Percentiles rank a stretch among this genome's conserved stretches.
phyloP scores from a whole-genome alignment of 345 rosid species.

The Mercurialis annua region DNA sequence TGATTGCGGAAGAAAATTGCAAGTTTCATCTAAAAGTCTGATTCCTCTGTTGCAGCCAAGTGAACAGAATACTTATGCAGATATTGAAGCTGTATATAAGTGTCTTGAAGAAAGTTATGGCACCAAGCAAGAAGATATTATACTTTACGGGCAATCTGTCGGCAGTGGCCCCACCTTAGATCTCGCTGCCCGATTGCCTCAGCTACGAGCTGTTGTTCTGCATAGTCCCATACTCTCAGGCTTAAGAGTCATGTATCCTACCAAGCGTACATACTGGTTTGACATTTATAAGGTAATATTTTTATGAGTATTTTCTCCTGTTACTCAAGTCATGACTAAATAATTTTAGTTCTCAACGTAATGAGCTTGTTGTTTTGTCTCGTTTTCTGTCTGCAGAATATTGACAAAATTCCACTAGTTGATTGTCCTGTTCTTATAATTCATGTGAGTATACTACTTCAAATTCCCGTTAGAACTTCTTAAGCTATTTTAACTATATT shows the following conservation, averaged over 20 bases:
- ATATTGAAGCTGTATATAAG: constrained; percentile 90
- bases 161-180: constrained; percentile 97
- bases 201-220: constrained; percentile 77
- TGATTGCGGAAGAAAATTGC: not conserved
- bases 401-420: constrained; percentile 82
- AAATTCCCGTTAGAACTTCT: not conserved
- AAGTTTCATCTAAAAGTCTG: constrained; percentile 12
- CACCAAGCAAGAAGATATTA: constrained; percentile 78
- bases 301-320: not conserved
- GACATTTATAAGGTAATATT: constrained; percentile 84
- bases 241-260: constrained; percentile 94
- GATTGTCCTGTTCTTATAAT: constrained; percentile 87
- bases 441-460: constrained; percentile 59
- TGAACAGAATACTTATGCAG: constrained; percentile 88
- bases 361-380: constrained; percentile 4
- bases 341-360: not conserved
- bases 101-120: constrained; percentile 88
- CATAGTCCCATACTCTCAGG: constrained; percentile 98
- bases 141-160: constrained; percentile 95
- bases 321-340: not conserved
- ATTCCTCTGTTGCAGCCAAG: constrained; percentile 59
- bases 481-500: too few relatives aligned
- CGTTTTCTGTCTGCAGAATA: constrained; percentile 48
- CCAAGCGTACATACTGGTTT: constrained; percentile 84
- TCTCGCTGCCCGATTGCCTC: constrained; percentile 71